Percentiles rank a stretch among this genome's conserved stretches.
Conservation (phyloP, 164 flowering plant species). For the Hamamelis virginiana region DNA sequence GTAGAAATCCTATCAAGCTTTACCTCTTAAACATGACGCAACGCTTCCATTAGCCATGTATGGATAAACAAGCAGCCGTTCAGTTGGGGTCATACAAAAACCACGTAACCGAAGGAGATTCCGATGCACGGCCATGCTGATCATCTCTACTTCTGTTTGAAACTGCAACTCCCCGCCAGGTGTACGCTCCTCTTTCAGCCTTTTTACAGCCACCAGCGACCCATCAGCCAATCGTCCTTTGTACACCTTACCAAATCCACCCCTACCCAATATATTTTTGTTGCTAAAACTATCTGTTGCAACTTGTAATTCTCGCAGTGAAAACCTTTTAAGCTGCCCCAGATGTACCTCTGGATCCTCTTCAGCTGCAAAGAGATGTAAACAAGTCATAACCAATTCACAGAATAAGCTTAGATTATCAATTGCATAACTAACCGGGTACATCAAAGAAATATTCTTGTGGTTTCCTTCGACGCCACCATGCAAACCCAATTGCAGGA, state of each 20-base stretch:
- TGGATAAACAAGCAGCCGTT: conserved; percentile 65
- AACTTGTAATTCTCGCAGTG: conserved; percentile 65
- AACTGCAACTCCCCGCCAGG: conserved; percentile 76
- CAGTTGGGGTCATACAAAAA: conserved; percentile 76
- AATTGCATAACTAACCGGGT: conserved; percentile 44
- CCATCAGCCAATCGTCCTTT: conserved; percentile 73
- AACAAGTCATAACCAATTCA: neutral
- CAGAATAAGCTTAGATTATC: neutral
- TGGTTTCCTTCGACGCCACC: conserved; percentile 59
- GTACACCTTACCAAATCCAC: conserved; percentile 75
- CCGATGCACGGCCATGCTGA: conserved; percentile 76
- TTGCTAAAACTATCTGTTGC: conserved; percentile 67
- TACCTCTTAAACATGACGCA: conserved; percentile 76
- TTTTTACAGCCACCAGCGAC: conserved; percentile 62
- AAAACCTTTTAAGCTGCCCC: conserved; percentile 69
- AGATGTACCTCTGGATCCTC: conserved; percentile 76
- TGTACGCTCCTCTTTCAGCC: conserved; percentile 70
- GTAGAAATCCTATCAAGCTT: neutral
- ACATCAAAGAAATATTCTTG: conserved; percentile 70
- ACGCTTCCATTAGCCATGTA: conserved; percentile 77
- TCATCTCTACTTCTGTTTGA: conserved; percentile 78
- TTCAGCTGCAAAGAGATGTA: conserved; percentile 43
- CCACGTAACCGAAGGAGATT: conserved; percentile 66
- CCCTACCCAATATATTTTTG: conserved; percentile 62
- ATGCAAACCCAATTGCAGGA: conserved; percentile 64